Evolutionary conservation across 495 filamentous ascomycete species (phyloP).

Genomic region (Articulospora tetracladia): DNA sequence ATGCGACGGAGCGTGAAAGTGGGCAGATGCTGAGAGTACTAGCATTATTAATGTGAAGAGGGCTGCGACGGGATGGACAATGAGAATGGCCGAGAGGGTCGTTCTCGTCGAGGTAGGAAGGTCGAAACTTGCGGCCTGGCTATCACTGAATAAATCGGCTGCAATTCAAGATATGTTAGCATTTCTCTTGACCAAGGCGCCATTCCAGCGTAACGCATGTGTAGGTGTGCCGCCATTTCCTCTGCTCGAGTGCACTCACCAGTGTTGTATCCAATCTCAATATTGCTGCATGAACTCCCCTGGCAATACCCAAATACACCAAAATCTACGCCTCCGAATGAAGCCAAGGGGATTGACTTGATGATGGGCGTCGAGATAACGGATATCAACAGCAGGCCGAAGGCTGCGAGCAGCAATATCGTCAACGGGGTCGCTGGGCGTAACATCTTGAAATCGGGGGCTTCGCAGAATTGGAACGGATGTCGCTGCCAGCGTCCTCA

Average conservation of each 20-base stretch:
- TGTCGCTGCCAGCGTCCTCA: constrained; percentile 23
- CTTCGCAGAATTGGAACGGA: constrained; percentile 14
- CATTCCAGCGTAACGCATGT: not conserved
- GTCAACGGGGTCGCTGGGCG: constrained; percentile 92
- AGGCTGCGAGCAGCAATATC: constrained; percentile 79
- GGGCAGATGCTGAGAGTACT: constrained; percentile 71
- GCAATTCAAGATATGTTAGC: constrained; percentile 1
- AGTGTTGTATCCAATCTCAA: constrained; percentile 81
- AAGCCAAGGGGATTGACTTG: constrained; percentile 76
- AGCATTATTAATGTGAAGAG: constrained; percentile 82
- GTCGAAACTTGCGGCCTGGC: constrained; percentile 57
- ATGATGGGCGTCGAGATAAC: constrained; percentile 92
- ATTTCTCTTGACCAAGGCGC: constrained; percentile 14
- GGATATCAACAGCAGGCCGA: constrained; percentile 80
- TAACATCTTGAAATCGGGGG: constrained; percentile 46
- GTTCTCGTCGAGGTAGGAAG: constrained; percentile 70
- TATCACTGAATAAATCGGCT: constrained; percentile 28
- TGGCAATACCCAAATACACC: constrained; percentile 93
- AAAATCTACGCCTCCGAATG: constrained; percentile 71
- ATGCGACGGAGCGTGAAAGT: constrained; percentile 88
- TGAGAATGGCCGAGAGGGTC: constrained; percentile 85
- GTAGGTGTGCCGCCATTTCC: not conserved
- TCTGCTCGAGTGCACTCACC: constrained; percentile 49
- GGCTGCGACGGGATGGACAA: constrained; percentile 89
- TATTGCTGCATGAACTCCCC: constrained; percentile 54